phyloP scores from a whole-genome alignment of 805 yeast genomes.

The Ogataea pignaliae region DNA sequence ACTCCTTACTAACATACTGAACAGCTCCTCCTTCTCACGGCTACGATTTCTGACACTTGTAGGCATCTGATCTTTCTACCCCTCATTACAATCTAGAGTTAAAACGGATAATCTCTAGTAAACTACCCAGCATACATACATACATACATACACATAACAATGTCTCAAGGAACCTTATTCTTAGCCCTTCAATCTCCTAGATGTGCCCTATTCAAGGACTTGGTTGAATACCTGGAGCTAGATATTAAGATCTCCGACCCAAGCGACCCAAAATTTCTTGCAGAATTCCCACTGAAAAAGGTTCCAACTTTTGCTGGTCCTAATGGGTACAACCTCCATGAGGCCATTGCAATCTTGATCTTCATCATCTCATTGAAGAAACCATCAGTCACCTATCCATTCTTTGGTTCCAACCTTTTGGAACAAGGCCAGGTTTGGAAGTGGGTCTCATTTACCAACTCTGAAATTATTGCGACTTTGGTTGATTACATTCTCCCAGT shows the following conservation, averaged over 20 bases:
- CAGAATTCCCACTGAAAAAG: constrained; percentile 57
- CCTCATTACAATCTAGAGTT: too few relatives aligned
- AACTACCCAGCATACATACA: not conserved
- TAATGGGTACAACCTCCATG: constrained; percentile 63
- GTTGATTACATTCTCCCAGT: constrained; percentile 52
- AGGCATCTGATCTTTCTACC: too few relatives aligned
- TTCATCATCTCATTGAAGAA: constrained; percentile 35
- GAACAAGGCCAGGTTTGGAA: constrained; percentile 60
- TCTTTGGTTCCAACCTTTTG: constrained; percentile 52
- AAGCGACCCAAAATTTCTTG: constrained; percentile 39
- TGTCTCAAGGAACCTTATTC: constrained; percentile 4
- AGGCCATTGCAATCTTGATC: constrained; percentile 55
- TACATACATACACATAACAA: not conserved
- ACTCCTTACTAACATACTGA: too few relatives aligned
- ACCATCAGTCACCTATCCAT: constrained; percentile 31
- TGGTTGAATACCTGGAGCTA: constrained; percentile 49
- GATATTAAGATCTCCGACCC: constrained; percentile 45
- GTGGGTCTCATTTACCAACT: constrained; percentile 74
- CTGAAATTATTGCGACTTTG: constrained; percentile 48
- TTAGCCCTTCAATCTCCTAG: constrained; percentile 23
- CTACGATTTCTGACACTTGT: too few relatives aligned
- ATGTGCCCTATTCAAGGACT: constrained; percentile 38
- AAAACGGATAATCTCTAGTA: too few relatives aligned
- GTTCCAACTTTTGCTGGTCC: constrained; percentile 62
- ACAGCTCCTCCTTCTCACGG: too few relatives aligned